These are phyloP conservation scores for Elasticomyces elasticus DNA, from an alignment of 495 filamentous ascomycete genomes.

Conservation along the genomic window DNA sequence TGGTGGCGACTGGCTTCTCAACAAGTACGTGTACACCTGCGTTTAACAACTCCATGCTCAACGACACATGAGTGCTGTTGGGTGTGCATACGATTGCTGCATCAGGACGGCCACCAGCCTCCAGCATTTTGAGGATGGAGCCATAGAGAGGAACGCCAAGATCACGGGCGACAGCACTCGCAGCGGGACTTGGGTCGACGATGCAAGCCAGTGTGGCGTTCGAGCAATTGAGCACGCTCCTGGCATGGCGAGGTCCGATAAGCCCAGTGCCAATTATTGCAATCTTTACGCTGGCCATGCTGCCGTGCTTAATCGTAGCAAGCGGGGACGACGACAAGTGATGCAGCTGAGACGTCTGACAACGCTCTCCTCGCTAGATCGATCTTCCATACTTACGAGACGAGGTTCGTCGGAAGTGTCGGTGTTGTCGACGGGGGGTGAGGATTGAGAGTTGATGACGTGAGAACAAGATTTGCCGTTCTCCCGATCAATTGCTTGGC, in stretches of 20 bases:
- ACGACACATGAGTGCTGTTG: slow-evolving; percentile 46
- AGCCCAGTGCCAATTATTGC: slow-evolving; percentile 48
- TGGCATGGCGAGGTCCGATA: slow-evolving; percentile 49
- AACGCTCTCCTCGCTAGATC: too few relatives aligned
- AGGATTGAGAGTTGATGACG: too few relatives aligned
- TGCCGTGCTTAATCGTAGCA: not conserved
- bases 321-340: not conserved
- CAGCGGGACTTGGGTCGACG: slow-evolving; percentile 40
- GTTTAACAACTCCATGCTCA: slow-evolving; percentile 41
- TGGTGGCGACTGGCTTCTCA: slow-evolving; percentile 48
- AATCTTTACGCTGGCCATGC: slow-evolving; percentile 27
- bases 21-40: slow-evolving; percentile 46
- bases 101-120: slow-evolving; percentile 34
- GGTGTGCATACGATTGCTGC: slow-evolving; percentile 53
- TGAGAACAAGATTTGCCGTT: too few relatives aligned
- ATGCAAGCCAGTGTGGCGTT: slow-evolving; percentile 40
- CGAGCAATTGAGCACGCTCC: slow-evolving; percentile 40
- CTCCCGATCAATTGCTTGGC: too few relatives aligned
- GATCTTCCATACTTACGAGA: too few relatives aligned
- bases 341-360: too few relatives aligned
- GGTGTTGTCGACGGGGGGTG: too few relatives aligned
- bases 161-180: slow-evolving; percentile 25
- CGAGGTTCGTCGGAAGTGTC: too few relatives aligned
- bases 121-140: slow-evolving; percentile 37
- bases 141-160: slow-evolving; percentile 29